phyloP scores from a whole-genome alignment of 306 rosid genomes.

The Arachis hypogaea region DNA sequence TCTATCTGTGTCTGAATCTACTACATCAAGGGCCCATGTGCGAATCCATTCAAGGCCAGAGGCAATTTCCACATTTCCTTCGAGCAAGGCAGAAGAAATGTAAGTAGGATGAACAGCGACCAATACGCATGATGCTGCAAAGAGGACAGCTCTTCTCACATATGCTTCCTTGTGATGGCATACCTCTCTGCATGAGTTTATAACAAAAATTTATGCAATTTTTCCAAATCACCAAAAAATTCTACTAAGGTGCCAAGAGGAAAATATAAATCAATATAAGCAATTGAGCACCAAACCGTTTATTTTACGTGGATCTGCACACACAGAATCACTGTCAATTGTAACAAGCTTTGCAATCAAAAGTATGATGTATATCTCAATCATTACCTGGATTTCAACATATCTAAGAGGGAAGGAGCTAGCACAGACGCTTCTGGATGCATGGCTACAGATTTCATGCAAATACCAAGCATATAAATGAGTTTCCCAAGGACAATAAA shows the following conservation, averaged over 20 bases:
- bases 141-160: slow-evolving; percentile 87
- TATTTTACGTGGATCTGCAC: slow-evolving; percentile 10
- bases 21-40: slow-evolving; percentile 73
- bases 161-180: slow-evolving; percentile 88
- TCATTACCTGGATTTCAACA: slow-evolving; percentile 82
- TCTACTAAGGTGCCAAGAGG: neutral
- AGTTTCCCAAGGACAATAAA: slow-evolving; percentile 90
- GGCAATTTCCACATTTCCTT: slow-evolving; percentile 74
- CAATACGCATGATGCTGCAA: slow-evolving; percentile 82
- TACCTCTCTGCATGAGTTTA: slow-evolving; percentile 65
- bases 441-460: slow-evolving; percentile 92
- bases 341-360: slow-evolving; percentile 27
- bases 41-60: slow-evolving; percentile 95
- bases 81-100: slow-evolving; percentile 70
- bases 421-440: slow-evolving; percentile 91
- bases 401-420: slow-evolving; percentile 79
- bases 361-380: slow-evolving; percentile 25
- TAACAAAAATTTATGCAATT: slow-evolving; percentile 19
- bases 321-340: neutral
- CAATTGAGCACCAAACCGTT: slow-evolving; percentile 13
- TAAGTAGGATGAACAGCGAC: slow-evolving; percentile 76
- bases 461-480: slow-evolving; percentile 86
- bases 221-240: slow-evolving; percentile 21
- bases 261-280: slow-evolving; percentile 29
- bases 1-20: slow-evolving; percentile 84